phyloP scores from a whole-genome alignment of 1,139 yeast genomes.

The Saccharomyces uvarum region DNA sequence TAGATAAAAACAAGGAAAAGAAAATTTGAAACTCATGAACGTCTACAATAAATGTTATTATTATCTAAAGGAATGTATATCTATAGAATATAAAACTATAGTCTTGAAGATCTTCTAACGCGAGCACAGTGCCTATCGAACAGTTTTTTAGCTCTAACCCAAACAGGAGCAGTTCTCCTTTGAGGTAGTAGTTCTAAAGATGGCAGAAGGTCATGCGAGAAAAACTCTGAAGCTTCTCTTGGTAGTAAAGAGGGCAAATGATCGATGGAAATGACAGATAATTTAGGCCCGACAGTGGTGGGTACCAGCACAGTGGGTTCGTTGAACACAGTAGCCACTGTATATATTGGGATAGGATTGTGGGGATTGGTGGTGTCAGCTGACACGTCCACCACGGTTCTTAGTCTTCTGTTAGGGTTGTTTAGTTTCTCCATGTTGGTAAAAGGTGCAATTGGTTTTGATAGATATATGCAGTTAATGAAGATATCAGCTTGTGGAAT shows the following conservation, averaged over 20 bases:
- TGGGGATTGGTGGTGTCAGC: constrained; percentile 98
- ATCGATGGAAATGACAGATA: constrained; percentile 92
- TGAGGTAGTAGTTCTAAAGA: constrained; percentile 76
- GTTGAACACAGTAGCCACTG: constrained; percentile 79
- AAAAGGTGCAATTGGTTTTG: constrained; percentile 90
- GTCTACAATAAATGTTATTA: not conserved
- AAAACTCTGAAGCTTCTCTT: constrained; percentile 92
- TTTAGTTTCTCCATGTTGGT: constrained; percentile 63
- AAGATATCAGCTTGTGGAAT: constrained; percentile 81
- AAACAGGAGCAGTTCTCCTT: constrained; percentile 75
- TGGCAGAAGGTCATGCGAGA: constrained; percentile 79
- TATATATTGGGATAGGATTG: constrained; percentile 92
- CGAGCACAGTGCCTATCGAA: constrained; percentile 77
- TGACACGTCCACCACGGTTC: constrained; percentile 92
- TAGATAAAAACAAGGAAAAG: not conserved
- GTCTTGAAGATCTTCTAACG: constrained; percentile 38
- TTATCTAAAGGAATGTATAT: not conserved
- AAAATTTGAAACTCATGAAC: not conserved
- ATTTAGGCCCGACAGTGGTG: constrained; percentile 70
- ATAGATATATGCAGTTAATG: constrained; percentile 89
- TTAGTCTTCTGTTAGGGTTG: constrained; percentile 57
- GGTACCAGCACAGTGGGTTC: constrained; percentile 84
- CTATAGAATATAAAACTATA: constrained; percentile 18
- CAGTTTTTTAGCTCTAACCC: constrained; percentile 80
- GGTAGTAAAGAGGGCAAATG: constrained; percentile 93